Evolutionary conservation across 805 yeast genomes (phyloP).

Genomic region (Metschnikowia santaceciliae): DNA sequence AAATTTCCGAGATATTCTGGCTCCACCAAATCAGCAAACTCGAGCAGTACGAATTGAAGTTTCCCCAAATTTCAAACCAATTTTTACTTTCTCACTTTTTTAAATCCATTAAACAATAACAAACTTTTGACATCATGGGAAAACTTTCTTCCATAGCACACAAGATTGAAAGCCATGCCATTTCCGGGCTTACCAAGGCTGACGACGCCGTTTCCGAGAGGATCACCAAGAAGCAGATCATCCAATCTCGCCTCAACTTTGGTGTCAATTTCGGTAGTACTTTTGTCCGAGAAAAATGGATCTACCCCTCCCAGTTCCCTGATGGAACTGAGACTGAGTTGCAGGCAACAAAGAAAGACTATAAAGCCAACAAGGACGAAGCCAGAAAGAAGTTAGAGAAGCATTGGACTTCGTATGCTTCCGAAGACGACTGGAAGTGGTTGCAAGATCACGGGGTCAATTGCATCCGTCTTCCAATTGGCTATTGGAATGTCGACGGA

Average conservation of each 20-base stretch:
- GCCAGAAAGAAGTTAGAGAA: constrained; percentile 51
- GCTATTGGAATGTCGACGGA: constrained; percentile 82
- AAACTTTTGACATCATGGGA: not conserved
- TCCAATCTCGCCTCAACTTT: constrained; percentile 57
- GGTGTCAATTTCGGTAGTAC: constrained; percentile 86
- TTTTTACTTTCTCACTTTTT: not conserved
- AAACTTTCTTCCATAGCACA: constrained; percentile 1
- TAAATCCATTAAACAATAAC: not conserved
- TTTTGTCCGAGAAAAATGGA: constrained; percentile 79
- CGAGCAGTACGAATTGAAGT: not conserved
- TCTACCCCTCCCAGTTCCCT: constrained; percentile 58
- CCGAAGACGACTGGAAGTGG: constrained; percentile 79
- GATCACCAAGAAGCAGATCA: constrained; percentile 47
- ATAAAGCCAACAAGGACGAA: constrained; percentile 47
- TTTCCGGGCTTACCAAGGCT: constrained; percentile 19
- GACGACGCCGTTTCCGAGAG: constrained; percentile 32
- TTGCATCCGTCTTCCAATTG: constrained; percentile 80
- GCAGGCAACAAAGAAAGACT: constrained; percentile 57
- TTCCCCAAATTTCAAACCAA: not conserved
- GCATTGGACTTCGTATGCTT: constrained; percentile 64
- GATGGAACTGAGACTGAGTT: constrained; percentile 63
- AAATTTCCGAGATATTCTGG: not conserved
- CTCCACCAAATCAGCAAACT: not conserved
- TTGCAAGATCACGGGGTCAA: constrained; percentile 64
- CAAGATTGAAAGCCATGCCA: constrained; percentile 28